Percentiles rank a stretch among this genome's conserved stretches.
These are phyloP conservation scores for Saccharomycopsis crataegensis DNA, from an alignment of 1,139 yeast genomes.

Conservation along the genomic window DNA sequence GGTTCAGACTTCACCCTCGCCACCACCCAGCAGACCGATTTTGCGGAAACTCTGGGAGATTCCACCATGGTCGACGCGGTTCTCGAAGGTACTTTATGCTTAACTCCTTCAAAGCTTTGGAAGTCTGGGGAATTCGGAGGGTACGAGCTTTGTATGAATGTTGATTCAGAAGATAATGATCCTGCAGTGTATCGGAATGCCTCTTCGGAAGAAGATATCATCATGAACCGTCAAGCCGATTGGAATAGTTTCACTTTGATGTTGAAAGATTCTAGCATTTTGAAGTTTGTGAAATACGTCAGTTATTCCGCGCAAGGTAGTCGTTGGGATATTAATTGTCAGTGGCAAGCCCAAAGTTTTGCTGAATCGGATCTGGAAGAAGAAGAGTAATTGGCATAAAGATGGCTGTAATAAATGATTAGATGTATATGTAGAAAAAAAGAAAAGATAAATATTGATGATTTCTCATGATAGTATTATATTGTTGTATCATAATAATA, in stretches of 20 bases:
- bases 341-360: slow-evolving; percentile 30
- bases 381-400: neutral
- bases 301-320: slow-evolving; percentile 85
- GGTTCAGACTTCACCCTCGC: slow-evolving; percentile 93
- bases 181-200: slow-evolving; percentile 38
- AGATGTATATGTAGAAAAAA: neutral
- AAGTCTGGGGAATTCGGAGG: slow-evolving; percentile 88
- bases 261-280: slow-evolving; percentile 74
- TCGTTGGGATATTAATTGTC: slow-evolving; percentile 83
- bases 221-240: slow-evolving; percentile 71
- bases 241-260: slow-evolving; percentile 79
- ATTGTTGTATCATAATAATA: neutral
- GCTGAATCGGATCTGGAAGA: neutral
- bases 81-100: slow-evolving; percentile 55
- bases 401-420: neutral
- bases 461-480: neutral
- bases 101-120: slow-evolving; percentile 83
- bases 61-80: slow-evolving; percentile 27
- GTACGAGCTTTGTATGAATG: slow-evolving; percentile 81
- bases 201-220: slow-evolving; percentile 57
- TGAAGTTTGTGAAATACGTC: slow-evolving; percentile 88
- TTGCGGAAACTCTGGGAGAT: slow-evolving; percentile 24
- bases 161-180: slow-evolving; percentile 44
- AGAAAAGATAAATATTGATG: neutral
- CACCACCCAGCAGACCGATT: slow-evolving; percentile 38